A percentile compares a stretch with the other conserved stretches of the same genome.
phyloP scores from a whole-genome alignment of 2,329 filamentous ascomycete genomes.

The Leptographium flavum region DNA sequence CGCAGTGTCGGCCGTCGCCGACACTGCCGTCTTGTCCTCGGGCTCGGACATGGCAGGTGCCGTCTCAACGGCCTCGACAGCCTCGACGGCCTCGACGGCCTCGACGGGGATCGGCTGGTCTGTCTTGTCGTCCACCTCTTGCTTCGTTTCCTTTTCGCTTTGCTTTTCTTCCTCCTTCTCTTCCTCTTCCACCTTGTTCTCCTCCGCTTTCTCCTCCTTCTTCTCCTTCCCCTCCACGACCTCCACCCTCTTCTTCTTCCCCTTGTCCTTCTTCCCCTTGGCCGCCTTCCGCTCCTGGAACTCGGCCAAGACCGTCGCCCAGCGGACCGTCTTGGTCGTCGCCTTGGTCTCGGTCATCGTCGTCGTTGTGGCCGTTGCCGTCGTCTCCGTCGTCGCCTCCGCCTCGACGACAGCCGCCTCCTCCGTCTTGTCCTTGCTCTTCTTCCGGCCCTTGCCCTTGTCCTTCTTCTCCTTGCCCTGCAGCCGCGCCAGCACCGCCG shows the following conservation, averaged over 20 bases:
- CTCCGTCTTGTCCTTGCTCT: background rate
- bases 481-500: conserved; percentile 16
- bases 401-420: background rate
- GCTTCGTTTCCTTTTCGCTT: background rate
- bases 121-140: background rate
- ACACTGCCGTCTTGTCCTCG: too few relatives aligned
- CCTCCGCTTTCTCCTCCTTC: background rate
- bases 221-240: too few relatives aligned
- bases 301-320: conserved; percentile 18
- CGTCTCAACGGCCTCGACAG: background rate
- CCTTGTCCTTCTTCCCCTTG: background rate
- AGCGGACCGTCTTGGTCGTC: conserved; percentile 18
- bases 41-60: too few relatives aligned
- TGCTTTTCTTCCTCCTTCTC: conserved; percentile 4
- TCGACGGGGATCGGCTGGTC: background rate
- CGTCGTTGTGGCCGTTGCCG: background rate
- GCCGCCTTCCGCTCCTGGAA: conserved; percentile 13
- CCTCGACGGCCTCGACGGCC: background rate
- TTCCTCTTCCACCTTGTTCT: background rate
- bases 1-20: too few relatives aligned
- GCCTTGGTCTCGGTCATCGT: background rate
- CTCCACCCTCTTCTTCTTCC: background rate
- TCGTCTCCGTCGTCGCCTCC: background rate
- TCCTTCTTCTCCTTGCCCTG: background rate
- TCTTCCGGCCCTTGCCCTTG: background rate